Base-by-base conservation (phyloP, 345 rosid genomes). In the Linum usitatissimum region DNA sequence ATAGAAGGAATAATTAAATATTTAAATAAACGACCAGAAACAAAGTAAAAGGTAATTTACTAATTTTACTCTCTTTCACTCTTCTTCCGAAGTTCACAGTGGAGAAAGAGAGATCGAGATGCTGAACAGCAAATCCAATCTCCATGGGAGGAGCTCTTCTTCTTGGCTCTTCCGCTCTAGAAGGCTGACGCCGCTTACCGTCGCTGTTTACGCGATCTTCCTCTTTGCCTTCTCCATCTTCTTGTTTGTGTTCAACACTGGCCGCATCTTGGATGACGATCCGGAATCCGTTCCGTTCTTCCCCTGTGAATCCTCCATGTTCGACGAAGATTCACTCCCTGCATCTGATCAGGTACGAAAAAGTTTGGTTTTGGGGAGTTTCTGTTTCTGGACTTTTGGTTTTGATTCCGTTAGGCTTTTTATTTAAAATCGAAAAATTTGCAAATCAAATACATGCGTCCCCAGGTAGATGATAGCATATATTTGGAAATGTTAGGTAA, bases 251-350 rank as follows among this genome's bases (percentile, higher is more conserved):
- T 36, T 70, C 55, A 71, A 40, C 60, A 59, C 75, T 4, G 57
- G 65, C 62, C 59, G 66, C 70, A 38, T 75, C 12, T 71, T 71
- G 68, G 77, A 81, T 62, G 81, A 76, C 36, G 78, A 75, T 9
- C 61, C 71, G 7, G 42, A 62, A 39, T 62, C 71, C 8, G 40
- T 62, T 39, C 66, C 66, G 51, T 69, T 49, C 39, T 18, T 68
- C 39, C n/a, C 70, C 15, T 51, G 30, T n/a, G 53, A 62, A 15
- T 63, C 69, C 53, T 19, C 30, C 30, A 18, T 28, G 19, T 6
- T 8, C 21, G 23, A 18, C 13, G 23, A 55, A 3, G 23, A 28
- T 3, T 18, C 6, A 1, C 28, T 55, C 14, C 30, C 12, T 28
- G 12, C 14, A 9, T 5, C 28, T 55, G 59, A 55, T 4, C 23